phyloP scores from a whole-genome alignment of 2,329 filamentous ascomycete genomes.

The Ophiostoma sp. region DNA sequence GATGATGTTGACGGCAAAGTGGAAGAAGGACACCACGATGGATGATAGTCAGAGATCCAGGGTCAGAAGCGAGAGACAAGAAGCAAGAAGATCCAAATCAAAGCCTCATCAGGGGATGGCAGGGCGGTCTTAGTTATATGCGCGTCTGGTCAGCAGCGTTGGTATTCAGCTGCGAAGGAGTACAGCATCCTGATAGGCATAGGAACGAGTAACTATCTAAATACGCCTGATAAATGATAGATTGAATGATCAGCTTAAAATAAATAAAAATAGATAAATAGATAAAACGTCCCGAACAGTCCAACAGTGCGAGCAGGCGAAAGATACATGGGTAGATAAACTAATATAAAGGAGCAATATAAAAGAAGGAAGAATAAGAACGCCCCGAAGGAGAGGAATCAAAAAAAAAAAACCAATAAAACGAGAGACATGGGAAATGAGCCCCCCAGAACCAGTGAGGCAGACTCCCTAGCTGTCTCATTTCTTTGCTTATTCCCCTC shows the following conservation, averaged over 20 bases:
- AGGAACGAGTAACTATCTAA: not conserved
- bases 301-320: not conserved
- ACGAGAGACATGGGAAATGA: slow-evolving; percentile 9
- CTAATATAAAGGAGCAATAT: not conserved
- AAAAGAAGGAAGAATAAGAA: not conserved
- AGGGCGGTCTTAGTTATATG: slow-evolving; percentile 8
- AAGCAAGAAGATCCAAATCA: no score
- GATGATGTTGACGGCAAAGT: not conserved
- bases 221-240: no score
- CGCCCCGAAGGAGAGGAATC: not conserved
- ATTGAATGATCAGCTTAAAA: no score
- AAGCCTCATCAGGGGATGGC: not conserved
- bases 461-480: slow-evolving; percentile 5
- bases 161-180: not conserved
- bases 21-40: not conserved
- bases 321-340: not conserved
- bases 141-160: not conserved
- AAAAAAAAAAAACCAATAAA: slow-evolving; percentile 2
- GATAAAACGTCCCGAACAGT: not conserved
- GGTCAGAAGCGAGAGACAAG: not conserved
- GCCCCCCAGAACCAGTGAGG: slow-evolving; percentile 1
- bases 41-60: not conserved
- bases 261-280: not conserved
- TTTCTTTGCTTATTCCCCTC: not conserved
- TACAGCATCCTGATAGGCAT: not conserved